Conservation (phyloP, 2,329 filamentous ascomycete genomes). For the Fusarium scirpi region DNA sequence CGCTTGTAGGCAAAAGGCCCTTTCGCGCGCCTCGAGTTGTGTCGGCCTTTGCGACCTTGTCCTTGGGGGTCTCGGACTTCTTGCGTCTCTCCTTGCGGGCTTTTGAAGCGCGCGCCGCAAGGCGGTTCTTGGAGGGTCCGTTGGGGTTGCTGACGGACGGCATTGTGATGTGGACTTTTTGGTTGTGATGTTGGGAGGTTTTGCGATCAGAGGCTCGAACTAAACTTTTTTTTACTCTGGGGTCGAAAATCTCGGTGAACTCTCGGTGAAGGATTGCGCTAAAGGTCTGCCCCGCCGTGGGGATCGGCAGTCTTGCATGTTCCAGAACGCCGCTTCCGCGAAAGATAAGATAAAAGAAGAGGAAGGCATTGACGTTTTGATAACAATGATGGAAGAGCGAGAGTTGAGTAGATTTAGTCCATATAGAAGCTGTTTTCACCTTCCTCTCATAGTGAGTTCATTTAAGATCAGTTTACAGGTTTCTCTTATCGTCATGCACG, state of each 20-base stretch:
- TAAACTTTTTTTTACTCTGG: constrained; percentile 31
- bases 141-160: constrained; percentile 70
- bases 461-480: rapidly evolving
- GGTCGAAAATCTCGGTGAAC: constrained; percentile 35
- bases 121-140: constrained; percentile 65
- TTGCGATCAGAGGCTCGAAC: constrained; percentile 22
- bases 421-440: neutral
- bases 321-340: constrained; percentile 22
- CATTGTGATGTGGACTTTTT: constrained; percentile 52
- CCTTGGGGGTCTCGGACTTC: constrained; percentile 53
- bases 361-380: neutral
- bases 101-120: constrained; percentile 60
- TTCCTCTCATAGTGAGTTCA: neutral
- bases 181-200: constrained; percentile 22
- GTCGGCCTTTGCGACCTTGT: constrained; percentile 58
- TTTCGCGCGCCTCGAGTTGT: constrained; percentile 62
- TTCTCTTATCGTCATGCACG: neutral
- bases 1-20: constrained; percentile 67
- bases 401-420: neutral
- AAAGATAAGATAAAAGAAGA: neutral
- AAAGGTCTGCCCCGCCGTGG: constrained; percentile 28
- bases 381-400: neutral
- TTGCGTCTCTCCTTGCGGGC: constrained; percentile 59
- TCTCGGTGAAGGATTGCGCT: constrained; percentile 24
- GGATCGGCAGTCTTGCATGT: constrained; percentile 23